phyloP scores from a whole-genome alignment of 805 yeast species.

The Kazachstania taianensis region DNA sequence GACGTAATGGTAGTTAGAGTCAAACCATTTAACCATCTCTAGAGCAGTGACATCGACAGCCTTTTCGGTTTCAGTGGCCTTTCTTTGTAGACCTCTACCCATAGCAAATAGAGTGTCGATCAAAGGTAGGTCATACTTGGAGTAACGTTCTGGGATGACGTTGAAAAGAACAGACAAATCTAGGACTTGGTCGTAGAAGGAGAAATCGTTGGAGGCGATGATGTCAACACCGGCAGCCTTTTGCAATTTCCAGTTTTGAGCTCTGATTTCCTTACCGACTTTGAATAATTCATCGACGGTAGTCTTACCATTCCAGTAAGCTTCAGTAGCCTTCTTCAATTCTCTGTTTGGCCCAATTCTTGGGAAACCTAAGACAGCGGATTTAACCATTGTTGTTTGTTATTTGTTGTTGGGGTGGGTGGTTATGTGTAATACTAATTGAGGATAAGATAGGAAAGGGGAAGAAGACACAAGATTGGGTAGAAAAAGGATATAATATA shows the following conservation, averaged over 20 bases:
- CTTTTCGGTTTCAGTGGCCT: conserved; percentile 73
- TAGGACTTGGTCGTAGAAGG: conserved; percentile 94
- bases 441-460: neutral
- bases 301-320: conserved; percentile 96
- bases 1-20: conserved; percentile 98
- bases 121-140: conserved; percentile 72
- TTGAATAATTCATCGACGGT: conserved; percentile 76
- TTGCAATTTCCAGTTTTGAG: conserved; percentile 95
- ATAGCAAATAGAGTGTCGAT: conserved; percentile 93
- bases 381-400: conserved; percentile 66
- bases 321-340: conserved; percentile 96
- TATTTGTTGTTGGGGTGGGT: neutral
- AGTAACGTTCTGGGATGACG: conserved; percentile 93
- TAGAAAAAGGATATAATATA: too few relatives aligned
- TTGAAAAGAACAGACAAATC: conserved; percentile 89
- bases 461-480: neutral
- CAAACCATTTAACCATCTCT: conserved; percentile 99
- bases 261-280: conserved; percentile 93
- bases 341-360: conserved; percentile 99
- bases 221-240: conserved; percentile 93
- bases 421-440: neutral
- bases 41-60: conserved; percentile 98
- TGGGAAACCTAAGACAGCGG: conserved; percentile 98
- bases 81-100: conserved; percentile 99
- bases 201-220: conserved; percentile 96